Percentiles rank a stretch among this genome's conserved stretches.
Evolutionary conservation across 2,329 filamentous ascomycete species (phyloP).

Genomic region (Pyrenochaeta sp.): DNA sequence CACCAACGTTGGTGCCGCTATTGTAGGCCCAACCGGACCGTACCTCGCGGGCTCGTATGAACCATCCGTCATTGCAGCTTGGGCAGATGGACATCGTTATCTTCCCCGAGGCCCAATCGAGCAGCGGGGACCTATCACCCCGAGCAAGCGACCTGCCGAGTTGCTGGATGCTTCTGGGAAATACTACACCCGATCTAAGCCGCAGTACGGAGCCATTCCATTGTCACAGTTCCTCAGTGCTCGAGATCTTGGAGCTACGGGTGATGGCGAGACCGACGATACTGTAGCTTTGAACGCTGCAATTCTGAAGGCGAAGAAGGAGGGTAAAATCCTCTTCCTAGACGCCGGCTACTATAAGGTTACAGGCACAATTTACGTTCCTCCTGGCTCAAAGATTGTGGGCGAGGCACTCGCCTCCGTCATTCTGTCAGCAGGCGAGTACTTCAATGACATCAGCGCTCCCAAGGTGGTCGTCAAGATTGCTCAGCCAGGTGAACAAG

Average conservation of each 20-base stretch:
- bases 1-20: conserved; percentile 53
- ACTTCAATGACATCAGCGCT: conserved; percentile 54
- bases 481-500: conserved; percentile 68
- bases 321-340: conserved; percentile 62
- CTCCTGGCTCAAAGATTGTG: conserved; percentile 78
- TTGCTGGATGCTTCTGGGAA: conserved; percentile 56
- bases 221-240: conserved; percentile 67
- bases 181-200: conserved; percentile 61
- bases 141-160: conserved; percentile 49
- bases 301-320: conserved; percentile 67
- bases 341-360: conserved; percentile 66
- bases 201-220: conserved; percentile 56
- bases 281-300: conserved; percentile 79
- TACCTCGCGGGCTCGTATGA: conserved; percentile 35
- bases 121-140: conserved; percentile 53
- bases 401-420: conserved; percentile 86
- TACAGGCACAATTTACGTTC: conserved; percentile 62
- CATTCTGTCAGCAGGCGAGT: conserved; percentile 75
- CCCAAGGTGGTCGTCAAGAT: conserved; percentile 73
- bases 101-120: conserved; percentile 49
- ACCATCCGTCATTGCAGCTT: conserved; percentile 31
- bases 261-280: conserved; percentile 85
- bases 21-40: conserved; percentile 31
- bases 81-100: conserved; percentile 45
- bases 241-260: conserved; percentile 66